Evolutionary conservation across 257 asterid species (phyloP).

Genomic region (Nicotiana tabacum): DNA sequence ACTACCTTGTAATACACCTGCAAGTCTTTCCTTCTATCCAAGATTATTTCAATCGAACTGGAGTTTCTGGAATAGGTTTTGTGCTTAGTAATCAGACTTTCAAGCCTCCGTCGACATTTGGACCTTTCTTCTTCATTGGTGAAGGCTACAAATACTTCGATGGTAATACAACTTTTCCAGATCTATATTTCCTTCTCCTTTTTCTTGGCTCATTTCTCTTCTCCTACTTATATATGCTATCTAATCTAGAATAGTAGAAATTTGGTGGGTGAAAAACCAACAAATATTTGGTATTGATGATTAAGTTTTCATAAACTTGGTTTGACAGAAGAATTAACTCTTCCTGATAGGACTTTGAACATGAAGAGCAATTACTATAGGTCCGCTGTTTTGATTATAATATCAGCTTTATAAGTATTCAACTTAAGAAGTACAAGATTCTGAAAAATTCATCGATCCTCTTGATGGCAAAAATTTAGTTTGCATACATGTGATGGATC

Average conservation of each 20-base stretch:
- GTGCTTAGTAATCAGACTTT: constrained; percentile 74
- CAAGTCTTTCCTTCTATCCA: constrained; percentile 56
- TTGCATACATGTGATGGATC: not conserved
- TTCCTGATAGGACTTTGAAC: not conserved
- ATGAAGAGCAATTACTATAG: not conserved
- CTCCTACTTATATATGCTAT: not conserved
- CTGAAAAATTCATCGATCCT: not conserved
- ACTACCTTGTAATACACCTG: constrained; percentile 50
- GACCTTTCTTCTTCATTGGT: constrained; percentile 59
- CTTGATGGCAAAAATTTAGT: not conserved
- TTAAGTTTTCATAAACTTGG: not conserved
- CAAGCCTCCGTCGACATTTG: constrained; percentile 66
- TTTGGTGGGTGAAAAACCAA: not conserved
- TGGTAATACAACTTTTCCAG: constrained; percentile 28
- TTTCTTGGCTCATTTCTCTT: not conserved
- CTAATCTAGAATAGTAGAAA: not conserved
- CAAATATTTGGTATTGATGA: not conserved
- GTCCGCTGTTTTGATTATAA: not conserved
- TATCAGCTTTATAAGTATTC: not conserved
- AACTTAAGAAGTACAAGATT: not conserved
- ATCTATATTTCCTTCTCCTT: not conserved
- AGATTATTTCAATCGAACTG: constrained; percentile 54
- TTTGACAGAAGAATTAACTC: not conserved
- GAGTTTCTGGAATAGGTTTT: constrained; percentile 51
- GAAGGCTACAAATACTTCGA: constrained; percentile 38